Evolutionary conservation across 1,284 basidiomycete genomes (phyloP), one percentile per base, ranked within the genome.

Genomic region (Vanrija pseudolonga): DNA sequence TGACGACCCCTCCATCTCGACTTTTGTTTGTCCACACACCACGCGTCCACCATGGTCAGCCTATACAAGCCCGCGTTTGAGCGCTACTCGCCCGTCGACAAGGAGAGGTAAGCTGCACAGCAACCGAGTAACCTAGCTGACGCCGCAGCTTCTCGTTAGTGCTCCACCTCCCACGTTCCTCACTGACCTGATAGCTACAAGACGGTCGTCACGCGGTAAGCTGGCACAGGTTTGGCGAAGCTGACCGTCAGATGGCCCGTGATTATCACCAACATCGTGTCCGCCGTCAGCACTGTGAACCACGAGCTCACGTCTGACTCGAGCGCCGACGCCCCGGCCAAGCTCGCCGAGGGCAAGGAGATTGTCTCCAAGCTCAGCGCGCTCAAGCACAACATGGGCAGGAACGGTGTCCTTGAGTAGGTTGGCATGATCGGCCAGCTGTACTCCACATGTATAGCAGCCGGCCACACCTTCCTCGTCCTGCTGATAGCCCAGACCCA

Each of bases 311-410:
- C 79, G 53, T 61, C 66, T 38, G 45, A 47, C 4, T 44, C 58
- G 6, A 32, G 32, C 32, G 9, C 32, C 32, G 62, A 51, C 12
- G 57, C 68, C 12, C 53, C 57, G 40, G 70, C 64, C 19, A 79
- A 79, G 68, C 63, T 79, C 22, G 63, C 67, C 17, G 88, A 93
- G 69, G 91, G 88, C 6, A 93, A 89, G 72, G 76, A 66, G 18
- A 85, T 96, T 64, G 93, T 98, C 55, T 82, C 84, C 53, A 80
- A 83, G 63, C 80, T 94, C 55, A 86, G 88, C 64, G 84, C 84
- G 66, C 78, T 98, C 59, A 96, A 94, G 76, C 89, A 95, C 76
- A 85, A 89, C 68, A 93, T 97, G 87, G 86, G 84, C 0, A 81
- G 89, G 58, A 88, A 97, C 76, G 83, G 83, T 46, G 74, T 80